These are phyloP conservation scores for Psilocybe cubensis DNA, from an alignment of 768 basidiomycete genomes.

Conservation along the genomic window DNA sequence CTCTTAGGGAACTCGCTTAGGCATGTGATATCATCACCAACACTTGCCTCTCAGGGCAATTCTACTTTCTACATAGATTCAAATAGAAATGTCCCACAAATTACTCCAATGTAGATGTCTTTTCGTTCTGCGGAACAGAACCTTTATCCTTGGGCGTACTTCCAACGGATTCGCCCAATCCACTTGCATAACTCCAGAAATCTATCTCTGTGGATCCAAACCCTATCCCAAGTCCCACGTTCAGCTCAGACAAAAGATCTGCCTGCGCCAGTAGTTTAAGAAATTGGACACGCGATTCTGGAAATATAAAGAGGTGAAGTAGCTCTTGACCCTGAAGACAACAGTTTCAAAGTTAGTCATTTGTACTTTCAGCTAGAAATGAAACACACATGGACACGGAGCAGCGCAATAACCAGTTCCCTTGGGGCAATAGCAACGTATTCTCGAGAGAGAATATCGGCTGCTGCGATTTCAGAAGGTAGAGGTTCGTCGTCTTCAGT, in stretches of 20 bases:
- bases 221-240: constrained; percentile 30
- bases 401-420: constrained; percentile 51
- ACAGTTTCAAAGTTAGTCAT: constrained; percentile 10
- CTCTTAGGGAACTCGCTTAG: not conserved
- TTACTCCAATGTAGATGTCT: too few species aligned
- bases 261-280: constrained; percentile 54
- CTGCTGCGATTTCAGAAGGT: constrained; percentile 28
- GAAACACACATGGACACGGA: constrained; percentile 60
- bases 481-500: constrained; percentile 45
- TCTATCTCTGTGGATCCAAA: constrained; percentile 49
- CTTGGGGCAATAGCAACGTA: constrained; percentile 32
- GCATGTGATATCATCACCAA: constrained; percentile 3
- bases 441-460: constrained; percentile 24
- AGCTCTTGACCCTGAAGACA: constrained; percentile 54
- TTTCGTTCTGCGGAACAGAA: too few species aligned
- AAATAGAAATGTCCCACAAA: not conserved
- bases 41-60: not conserved
- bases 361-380: not conserved
- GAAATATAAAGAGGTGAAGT: constrained; percentile 66
- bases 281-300: constrained; percentile 74
- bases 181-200: constrained; percentile 67
- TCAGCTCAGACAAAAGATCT: constrained; percentile 43
- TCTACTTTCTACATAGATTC: not conserved
- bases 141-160: not conserved
- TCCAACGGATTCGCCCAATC: constrained; percentile 4